Evolutionary conservation across 179 eudicot species (phyloP).

Genomic region (Silene coronaria): DNA sequence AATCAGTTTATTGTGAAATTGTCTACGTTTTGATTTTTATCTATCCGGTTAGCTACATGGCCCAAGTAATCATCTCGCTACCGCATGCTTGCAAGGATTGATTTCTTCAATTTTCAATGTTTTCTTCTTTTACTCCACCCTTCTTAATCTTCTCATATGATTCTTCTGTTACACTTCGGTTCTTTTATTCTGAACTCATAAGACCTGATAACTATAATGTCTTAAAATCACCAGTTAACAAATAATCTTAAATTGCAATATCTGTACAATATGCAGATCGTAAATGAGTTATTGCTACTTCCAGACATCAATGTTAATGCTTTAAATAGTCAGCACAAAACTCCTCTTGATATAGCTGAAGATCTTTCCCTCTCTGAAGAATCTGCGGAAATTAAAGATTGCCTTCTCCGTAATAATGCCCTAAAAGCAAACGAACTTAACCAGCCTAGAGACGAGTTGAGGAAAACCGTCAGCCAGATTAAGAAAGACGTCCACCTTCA

Average conservation of each 20-base stretch:
- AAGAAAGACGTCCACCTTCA: slow-evolving; percentile 66
- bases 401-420: slow-evolving; percentile 40
- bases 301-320: slow-evolving; percentile 60
- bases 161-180: no score
- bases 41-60: no score
- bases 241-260: not conserved
- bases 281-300: slow-evolving; percentile 42
- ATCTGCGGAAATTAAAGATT: slow-evolving; percentile 41
- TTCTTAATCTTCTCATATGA: no score
- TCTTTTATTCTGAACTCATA: no score
- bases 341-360: slow-evolving; percentile 72
- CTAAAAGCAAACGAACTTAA: slow-evolving; percentile 59
- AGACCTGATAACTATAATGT: not conserved
- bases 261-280: slow-evolving; percentile 36
- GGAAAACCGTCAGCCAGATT: slow-evolving; percentile 69
- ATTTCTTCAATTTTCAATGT: no score
- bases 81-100: no score
- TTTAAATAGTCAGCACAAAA: slow-evolving; percentile 58
- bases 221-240: not conserved
- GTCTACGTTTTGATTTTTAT: no score
- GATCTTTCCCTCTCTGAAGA: slow-evolving; percentile 61
- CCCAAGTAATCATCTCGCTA: no score
- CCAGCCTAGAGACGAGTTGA: slow-evolving; percentile 63
- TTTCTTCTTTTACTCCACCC: no score
- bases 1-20: no score